These are phyloP conservation scores for Zoysia japonica DNA, from an alignment of 176 grass and related monocot genomes.

Conservation along the genomic window DNA sequence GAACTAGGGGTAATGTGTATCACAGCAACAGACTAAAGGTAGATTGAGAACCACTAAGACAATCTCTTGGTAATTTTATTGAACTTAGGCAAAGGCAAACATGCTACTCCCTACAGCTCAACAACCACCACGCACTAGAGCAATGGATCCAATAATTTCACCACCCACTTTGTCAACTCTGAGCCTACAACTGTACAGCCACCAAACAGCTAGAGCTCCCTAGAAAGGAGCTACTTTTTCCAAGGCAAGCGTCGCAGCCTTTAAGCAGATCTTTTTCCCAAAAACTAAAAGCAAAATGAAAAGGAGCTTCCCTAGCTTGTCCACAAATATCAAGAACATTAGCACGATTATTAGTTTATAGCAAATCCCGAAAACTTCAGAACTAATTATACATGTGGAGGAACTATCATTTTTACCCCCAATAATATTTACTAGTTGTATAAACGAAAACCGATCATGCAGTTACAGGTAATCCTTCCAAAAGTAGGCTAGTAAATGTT, in stretches of 20 bases:
- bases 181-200: conserved; percentile 55
- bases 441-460: neutral
- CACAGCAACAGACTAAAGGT: neutral
- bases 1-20: neutral
- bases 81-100: conserved; percentile 6
- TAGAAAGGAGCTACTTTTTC: conserved; percentile 46
- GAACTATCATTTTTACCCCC: neutral
- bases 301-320: neutral
- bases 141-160: conserved; percentile 52
- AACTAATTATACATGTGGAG: neutral
- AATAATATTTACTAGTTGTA: neutral
- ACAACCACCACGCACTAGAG: conserved; percentile 35
- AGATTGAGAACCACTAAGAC: neutral
- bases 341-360: neutral
- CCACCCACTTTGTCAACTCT: conserved; percentile 45
- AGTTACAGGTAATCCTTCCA: neutral
- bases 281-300: conserved; percentile 11
- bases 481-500: neutral
- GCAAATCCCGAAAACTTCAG: neutral
- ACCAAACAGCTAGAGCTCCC: conserved; percentile 35
- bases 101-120: conserved; percentile 15
- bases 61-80: conserved; percentile 12
- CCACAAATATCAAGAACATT: neutral
- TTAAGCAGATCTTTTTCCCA: conserved; percentile 19
- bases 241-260: conserved; percentile 32